Percentiles rank a stretch among this genome's conserved stretches.
Evolutionary conservation across 495 filamentous ascomycete species (phyloP).

Genomic region (Trichoderma asperelloides): DNA sequence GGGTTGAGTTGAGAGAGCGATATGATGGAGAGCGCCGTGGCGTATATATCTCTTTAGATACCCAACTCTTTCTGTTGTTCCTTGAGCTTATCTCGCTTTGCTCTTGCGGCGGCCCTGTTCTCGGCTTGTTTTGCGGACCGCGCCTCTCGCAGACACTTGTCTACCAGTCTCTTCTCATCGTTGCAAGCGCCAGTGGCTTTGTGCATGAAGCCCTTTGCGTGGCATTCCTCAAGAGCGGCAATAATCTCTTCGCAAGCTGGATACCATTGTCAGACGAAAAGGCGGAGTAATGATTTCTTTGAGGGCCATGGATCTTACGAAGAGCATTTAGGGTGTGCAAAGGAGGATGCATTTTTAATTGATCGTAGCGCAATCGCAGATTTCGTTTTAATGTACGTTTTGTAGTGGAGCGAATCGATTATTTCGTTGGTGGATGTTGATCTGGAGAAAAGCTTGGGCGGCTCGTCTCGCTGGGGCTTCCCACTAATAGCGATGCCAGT

Average conservation of each 20-base stretch:
- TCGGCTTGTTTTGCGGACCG: slow-evolving; percentile 61
- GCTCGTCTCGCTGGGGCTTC: slow-evolving; percentile 8
- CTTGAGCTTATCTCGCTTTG: slow-evolving; percentile 57
- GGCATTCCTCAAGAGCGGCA: slow-evolving; percentile 88
- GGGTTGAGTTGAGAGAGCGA: not conserved
- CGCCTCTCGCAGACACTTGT: slow-evolving; percentile 71
- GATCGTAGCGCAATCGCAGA: not conserved
- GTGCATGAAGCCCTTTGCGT: slow-evolving; percentile 82
- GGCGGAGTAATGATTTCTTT: not conserved
- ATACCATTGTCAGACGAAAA: not conserved
- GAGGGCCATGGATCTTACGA: slow-evolving; percentile 44
- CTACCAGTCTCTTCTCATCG: slow-evolving; percentile 69
- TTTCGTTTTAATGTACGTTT: not conserved
- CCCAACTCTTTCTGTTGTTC: slow-evolving; percentile 8
- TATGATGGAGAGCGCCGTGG: not conserved
- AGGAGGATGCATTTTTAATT: slow-evolving; percentile 83
- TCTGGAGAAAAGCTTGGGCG: slow-evolving; percentile 22
- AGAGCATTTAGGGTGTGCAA: slow-evolving; percentile 82
- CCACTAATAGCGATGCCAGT: not conserved
- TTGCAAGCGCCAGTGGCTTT: slow-evolving; percentile 88
- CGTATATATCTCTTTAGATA: not conserved
- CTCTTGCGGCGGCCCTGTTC: slow-evolving; percentile 66
- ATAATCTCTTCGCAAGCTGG: slow-evolving; percentile 90
- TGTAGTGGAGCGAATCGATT: not conserved
- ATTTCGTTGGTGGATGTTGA: not conserved